Evolutionary conservation across 768 basidiomycete species (phyloP).

Genomic region (Tylopilus sp.): DNA sequence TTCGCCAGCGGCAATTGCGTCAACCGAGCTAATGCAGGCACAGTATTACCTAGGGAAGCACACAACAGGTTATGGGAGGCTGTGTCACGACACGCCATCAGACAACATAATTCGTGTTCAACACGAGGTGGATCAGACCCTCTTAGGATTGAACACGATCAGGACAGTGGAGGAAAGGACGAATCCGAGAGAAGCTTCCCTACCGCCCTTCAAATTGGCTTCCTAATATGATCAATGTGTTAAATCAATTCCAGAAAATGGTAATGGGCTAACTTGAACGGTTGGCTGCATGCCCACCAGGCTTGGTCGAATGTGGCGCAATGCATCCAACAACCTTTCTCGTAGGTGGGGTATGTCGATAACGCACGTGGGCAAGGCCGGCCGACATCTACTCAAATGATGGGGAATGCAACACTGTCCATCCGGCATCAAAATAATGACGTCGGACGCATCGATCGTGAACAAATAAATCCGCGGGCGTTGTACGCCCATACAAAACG

Average conservation of each 20-base stretch:
- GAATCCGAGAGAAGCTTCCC: conserved; percentile 9
- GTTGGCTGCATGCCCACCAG: background rate
- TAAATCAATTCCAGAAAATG: conserved; percentile 2
- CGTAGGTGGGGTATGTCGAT: conserved; percentile 4
- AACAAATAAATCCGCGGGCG: conserved; percentile 12
- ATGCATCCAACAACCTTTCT: conserved; percentile 1
- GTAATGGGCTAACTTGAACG: conserved; percentile 1
- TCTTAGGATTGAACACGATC: conserved; percentile 7
- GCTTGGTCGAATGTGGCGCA: conserved; percentile 3
- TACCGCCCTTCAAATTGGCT: conserved; percentile 4
- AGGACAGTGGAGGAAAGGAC: conserved; percentile 8
- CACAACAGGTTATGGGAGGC: conserved; percentile 5
- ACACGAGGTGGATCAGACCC: conserved; percentile 24
- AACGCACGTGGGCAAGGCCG: background rate
- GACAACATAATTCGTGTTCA: conserved; percentile 14
- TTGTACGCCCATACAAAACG: conserved; percentile 8
- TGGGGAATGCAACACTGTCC: background rate
- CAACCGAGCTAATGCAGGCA: conserved; percentile 12
- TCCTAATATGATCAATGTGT: conserved; percentile 11
- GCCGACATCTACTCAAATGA: conserved; percentile 1
- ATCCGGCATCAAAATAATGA: conserved; percentile 25
- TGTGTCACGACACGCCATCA: conserved; percentile 13
- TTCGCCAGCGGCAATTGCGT: conserved; percentile 7
- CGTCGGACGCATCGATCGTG: conserved; percentile 6
- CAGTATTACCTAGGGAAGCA: conserved; percentile 7